These are phyloP conservation scores for Pouteria campechiana DNA, from an alignment of 179 eudicot genomes.

Conservation along the genomic window DNA sequence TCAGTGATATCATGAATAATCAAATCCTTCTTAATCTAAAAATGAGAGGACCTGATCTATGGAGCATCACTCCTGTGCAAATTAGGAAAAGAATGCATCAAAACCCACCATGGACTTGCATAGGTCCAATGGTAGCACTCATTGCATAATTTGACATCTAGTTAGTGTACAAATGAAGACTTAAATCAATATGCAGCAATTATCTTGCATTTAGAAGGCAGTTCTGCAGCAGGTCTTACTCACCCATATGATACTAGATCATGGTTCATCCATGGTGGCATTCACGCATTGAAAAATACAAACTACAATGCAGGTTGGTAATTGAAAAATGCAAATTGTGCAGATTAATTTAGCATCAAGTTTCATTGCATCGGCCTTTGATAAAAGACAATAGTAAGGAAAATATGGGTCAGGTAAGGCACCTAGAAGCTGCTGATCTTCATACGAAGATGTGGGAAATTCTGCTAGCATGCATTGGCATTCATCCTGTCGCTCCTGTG, in stretches of 20 bases:
- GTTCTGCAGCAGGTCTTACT: neutral
- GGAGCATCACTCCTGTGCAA: neutral
- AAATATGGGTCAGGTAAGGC: slow-evolving; percentile 6
- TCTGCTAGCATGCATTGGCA: slow-evolving; percentile 60
- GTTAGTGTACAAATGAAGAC: neutral
- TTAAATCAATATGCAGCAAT: no score
- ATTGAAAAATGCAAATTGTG: neutral
- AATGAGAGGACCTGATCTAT: neutral
- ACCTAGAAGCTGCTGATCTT: slow-evolving; percentile 83
- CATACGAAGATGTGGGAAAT: slow-evolving; percentile 60
- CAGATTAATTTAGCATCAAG: neutral
- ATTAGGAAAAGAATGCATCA: neutral
- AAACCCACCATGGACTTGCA: neutral
- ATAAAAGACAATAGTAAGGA: no score
- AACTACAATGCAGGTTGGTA: neutral
- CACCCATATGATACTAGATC: neutral
- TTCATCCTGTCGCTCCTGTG: slow-evolving; percentile 79
- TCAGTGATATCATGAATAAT: neutral
- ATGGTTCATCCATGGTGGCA: neutral
- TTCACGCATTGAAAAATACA: neutral
- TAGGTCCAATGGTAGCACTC: neutral
- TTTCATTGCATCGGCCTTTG: no score
- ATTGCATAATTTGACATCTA: neutral
- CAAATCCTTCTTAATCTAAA: neutral
- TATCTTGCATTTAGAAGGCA: no score